These are phyloP conservation scores for Myxozyma nipponensis DNA, from an alignment of 805 yeast species.

Conservation along the genomic window DNA sequence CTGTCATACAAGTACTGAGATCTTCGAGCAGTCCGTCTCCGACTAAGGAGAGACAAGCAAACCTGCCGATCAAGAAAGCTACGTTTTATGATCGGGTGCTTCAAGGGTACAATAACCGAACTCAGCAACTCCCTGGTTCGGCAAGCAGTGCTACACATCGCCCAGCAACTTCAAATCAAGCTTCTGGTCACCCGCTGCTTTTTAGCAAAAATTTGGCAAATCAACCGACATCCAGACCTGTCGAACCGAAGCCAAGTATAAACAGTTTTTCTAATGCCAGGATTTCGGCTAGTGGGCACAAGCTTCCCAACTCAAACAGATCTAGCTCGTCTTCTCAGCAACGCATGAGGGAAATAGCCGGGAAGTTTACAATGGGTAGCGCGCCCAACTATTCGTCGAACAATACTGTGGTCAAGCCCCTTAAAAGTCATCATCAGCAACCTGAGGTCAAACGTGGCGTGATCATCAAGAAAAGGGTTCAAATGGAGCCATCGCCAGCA, in stretches of 20 bases:
- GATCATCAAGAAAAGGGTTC: conserved; percentile 21
- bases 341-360: conserved; percentile 14
- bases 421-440: not conserved
- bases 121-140: no score
- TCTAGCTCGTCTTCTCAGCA: conserved; percentile 4
- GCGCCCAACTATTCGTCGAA: not conserved
- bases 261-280: not conserved
- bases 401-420: not conserved
- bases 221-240: no score
- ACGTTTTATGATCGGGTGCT: conserved; percentile 12
- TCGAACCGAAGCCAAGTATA: not conserved
- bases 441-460: conserved; percentile 10
- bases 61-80: conserved; percentile 6
- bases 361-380: conserved; percentile 8
- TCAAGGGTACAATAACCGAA: conserved; percentile 1
- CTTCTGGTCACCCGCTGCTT: not conserved
- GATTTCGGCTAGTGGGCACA: not conserved
- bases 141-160: no score
- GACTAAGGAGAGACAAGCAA: not conserved
- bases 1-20: not conserved
- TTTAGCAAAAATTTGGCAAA: no score
- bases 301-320: not conserved
- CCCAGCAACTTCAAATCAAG: no score
- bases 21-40: not conserved
- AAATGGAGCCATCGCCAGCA: conserved; percentile 28